phyloP scores from a whole-genome alignment of 2,329 filamentous ascomycete genomes.

The Neonectria hederae region DNA sequence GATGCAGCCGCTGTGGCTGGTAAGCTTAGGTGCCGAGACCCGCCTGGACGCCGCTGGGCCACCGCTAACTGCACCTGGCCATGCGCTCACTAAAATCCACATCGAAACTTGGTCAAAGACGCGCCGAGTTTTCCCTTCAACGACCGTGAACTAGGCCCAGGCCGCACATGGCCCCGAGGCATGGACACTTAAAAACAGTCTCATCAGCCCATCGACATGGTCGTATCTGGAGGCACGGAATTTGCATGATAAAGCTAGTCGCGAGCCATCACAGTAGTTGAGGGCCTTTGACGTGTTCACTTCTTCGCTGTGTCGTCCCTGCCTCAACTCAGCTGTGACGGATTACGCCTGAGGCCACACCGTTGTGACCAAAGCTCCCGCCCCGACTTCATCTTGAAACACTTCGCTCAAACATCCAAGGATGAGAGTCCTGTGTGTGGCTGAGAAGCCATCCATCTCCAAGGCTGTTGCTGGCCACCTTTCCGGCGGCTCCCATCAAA shows the following conservation, averaged over 20 bases:
- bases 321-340: constrained; percentile 1
- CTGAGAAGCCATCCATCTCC: constrained; percentile 87
- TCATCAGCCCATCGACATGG: background rate
- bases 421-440: constrained; percentile 66
- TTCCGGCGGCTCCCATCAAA: constrained; percentile 76
- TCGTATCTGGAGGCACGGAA: background rate
- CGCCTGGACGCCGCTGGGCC: constrained; percentile 29
- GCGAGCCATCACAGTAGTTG: background rate
- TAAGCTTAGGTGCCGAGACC: constrained; percentile 9
- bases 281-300: background rate
- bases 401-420: background rate
- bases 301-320: background rate
- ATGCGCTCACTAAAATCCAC: constrained; percentile 25
- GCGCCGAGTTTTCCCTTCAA: constrained; percentile 8
- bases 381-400: background rate
- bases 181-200: background rate
- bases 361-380: constrained; percentile 1
- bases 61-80: background rate
- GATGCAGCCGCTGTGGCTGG: constrained; percentile 41
- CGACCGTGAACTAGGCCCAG: background rate
- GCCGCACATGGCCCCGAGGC: background rate
- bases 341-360: constrained; percentile 7
- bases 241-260: constrained; percentile 1
- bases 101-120: background rate
- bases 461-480: constrained; percentile 93